Evolutionary conservation across 2,329 filamentous ascomycete species (phyloP), one percentile per base, ranked within the genome.

Genomic region (Sarocladium brachiariae): DNA sequence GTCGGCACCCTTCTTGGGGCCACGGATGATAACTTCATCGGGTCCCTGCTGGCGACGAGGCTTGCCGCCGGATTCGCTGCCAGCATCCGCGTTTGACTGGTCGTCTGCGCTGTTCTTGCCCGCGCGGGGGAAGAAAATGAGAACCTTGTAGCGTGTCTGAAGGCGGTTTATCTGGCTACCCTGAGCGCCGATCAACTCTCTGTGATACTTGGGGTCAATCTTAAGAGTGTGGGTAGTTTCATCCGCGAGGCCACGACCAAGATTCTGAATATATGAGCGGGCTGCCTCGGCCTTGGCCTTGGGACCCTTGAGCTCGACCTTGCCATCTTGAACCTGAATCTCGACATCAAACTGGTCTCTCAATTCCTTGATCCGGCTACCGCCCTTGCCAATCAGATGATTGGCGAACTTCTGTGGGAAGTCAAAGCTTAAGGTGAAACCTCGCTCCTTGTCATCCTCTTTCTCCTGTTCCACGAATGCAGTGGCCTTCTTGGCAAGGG

Each of bases 401-500:
- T 96, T 96, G 56, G 91, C 90, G 63, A 83, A 95, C 70, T 96
- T 95, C 65, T 96, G 88, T 7, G 92, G 92, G 72, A 96, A 99
- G 56, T 96, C 89, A 58, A 97, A 97, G 23, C 80, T 82, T 53
- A 88, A 73, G 2, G 83, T 90, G 70, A 91, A 95, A 39, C 89
- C 90, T 53, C 92, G 87, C 70, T 97, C 92, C 64, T 93, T 87
- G 68, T 97, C 92, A 54, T 97, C 91, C 65, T 89, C 80, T 71
- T 91, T 87, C 68, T 95, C 90, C 64, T 95, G 86, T 63, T 86
- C 84, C 19, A 97, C 75, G 62, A 96, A 97, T 6, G 80, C 80
- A 52, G 80, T 70, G 50, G 95, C 81, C 72, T 91, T 93, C 31
- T 77, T 70, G 25, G 80, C 76, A 34, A 97, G 77, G 2, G 81